Base-by-base conservation (phyloP, 1,284 basidiomycete genomes). In the Heterobasidion irregulare region DNA sequence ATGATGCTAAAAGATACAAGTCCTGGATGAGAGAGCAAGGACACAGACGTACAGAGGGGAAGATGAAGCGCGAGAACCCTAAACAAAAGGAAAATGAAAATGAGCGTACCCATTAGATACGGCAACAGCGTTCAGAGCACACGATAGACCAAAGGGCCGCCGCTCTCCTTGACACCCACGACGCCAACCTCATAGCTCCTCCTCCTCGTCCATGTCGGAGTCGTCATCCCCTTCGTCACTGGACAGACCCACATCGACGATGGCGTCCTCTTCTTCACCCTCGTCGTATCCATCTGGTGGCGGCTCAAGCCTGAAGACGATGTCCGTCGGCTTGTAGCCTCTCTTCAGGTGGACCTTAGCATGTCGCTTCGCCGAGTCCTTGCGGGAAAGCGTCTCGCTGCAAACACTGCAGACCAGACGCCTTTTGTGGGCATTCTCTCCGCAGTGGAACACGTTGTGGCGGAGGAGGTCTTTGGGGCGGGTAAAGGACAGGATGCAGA, bases 331-430 rank as follows among this genome's bases (percentile, higher is more conserved):
- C 47, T 18, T 34, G 9, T 50, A 50, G 5, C 47, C 19, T 33
- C 43, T 54, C 6, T 49, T 56, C 52, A 53, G 43, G 32, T 60
- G 58, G 1, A 44, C 34, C 1, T 53, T 59, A 48, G 53, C 52
- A n/a, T 60, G 59, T 12, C 59, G 53, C 52, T 57, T 47, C 18
- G 53, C 55, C 3, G 59, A 52, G 19, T 60, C 59, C 0, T 13
- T 5, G 18, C 59, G 46, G 4, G 58, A 60, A 18, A 60, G 47
- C 16, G 52, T 19, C 34, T 46, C 2, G 2, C 36, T 43, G 26
- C 59, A 60, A 18, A 57, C 51, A 1, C 46, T 47, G 47, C 59
- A 60, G 32, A 5, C 4, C 6, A 54, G 36, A 5, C 47, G 48
- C 32, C 1, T 10, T 43, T 36, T 53, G 0, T 50, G 2, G 1